A percentile compares a stretch with the other conserved stretches of the same genome.
phyloP scores from a whole-genome alignment of 1,284 basidiomycete species.

The Marasmius tenuissimus region DNA sequence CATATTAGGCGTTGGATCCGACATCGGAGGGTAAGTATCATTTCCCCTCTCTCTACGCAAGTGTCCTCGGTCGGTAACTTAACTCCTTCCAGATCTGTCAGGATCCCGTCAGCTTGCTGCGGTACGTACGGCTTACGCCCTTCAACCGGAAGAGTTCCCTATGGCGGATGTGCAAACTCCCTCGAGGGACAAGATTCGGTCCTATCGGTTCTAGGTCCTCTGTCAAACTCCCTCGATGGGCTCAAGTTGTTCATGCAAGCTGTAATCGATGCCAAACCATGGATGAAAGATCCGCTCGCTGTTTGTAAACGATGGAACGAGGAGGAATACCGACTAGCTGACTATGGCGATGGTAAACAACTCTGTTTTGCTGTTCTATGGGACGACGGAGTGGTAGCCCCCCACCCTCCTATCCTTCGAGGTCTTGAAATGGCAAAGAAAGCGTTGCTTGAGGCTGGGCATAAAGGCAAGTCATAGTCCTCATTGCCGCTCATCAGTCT shows the following conservation, averaged over 20 bases:
- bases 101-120: conserved; percentile 68
- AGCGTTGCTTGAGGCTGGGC: conserved; percentile 65
- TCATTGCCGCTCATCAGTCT: no score
- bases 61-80: not conserved
- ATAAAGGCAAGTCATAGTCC: conserved; percentile 52
- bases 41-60: conserved; percentile 5
- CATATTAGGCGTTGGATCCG: conserved; percentile 59
- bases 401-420: conserved; percentile 70
- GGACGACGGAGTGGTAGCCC: conserved; percentile 61
- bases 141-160: conserved; percentile 72
- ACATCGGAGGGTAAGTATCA: conserved; percentile 63
- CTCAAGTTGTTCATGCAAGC: conserved; percentile 68
- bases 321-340: conserved; percentile 52
- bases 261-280: conserved; percentile 61
- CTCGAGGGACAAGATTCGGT: conserved; percentile 73
- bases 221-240: conserved; percentile 60
- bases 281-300: conserved; percentile 65
- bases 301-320: conserved; percentile 68
- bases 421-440: conserved; percentile 59
- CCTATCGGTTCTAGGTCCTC: conserved; percentile 73
- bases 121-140: conserved; percentile 74
- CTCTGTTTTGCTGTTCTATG: conserved; percentile 57
- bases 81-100: conserved; percentile 47
- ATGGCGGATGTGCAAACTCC: conserved; percentile 61
- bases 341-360: conserved; percentile 41